Evolutionary conservation across 768 basidiomycete genomes (phyloP).

Genomic region (Chiua virens): DNA sequence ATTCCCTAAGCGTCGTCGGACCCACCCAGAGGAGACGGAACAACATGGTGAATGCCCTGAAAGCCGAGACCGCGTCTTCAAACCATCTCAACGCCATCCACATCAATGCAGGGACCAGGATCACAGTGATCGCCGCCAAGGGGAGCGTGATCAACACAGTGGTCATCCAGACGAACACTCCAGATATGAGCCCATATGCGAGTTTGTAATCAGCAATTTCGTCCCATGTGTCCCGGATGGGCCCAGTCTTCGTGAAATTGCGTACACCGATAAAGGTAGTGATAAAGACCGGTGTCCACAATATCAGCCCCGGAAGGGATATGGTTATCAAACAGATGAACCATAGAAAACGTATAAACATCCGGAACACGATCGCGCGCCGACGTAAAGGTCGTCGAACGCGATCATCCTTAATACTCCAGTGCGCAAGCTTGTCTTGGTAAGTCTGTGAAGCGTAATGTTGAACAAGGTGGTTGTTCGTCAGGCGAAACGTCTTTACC

Average conservation of each 20-base stretch:
- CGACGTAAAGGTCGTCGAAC: constrained; percentile 64
- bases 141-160: constrained; percentile 61
- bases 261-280: constrained; percentile 69
- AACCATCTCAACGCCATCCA: constrained; percentile 90
- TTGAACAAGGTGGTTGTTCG: background rate
- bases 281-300: constrained; percentile 80
- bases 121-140: constrained; percentile 52
- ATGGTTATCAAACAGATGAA: constrained; percentile 58
- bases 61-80: constrained; percentile 79
- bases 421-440: constrained; percentile 65
- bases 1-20: constrained; percentile 49
- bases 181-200: constrained; percentile 76
- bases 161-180: constrained; percentile 62
- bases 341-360: constrained; percentile 66
- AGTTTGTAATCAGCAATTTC: constrained; percentile 91
- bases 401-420: constrained; percentile 84
- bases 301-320: constrained; percentile 72
- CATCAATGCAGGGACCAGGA: constrained; percentile 73
- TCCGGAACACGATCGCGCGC: constrained; percentile 57
- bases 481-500: constrained; percentile 35
- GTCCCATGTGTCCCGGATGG: constrained; percentile 84
- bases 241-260: constrained; percentile 79
- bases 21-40: constrained; percentile 63
- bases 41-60: constrained; percentile 70
- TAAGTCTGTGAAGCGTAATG: constrained; percentile 48